Evolutionary conservation across 352 stramenopile genomes (phyloP), one percentile per base, ranked within the genome.

Genomic region (Thalassiosira allenii): DNA sequence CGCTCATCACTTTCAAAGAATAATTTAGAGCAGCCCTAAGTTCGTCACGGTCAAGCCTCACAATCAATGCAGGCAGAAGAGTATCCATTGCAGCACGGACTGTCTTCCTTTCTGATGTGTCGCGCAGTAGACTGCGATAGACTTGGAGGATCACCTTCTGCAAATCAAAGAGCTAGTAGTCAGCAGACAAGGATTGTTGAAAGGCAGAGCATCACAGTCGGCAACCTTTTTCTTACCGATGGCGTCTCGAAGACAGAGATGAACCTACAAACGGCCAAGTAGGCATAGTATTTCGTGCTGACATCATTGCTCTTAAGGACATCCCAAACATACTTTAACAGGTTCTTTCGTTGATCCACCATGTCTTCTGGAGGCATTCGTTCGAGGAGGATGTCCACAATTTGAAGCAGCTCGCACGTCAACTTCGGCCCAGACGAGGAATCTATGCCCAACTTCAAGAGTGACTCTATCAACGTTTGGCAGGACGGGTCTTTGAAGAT

Each of bases 281-380:
- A 99, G 37, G 96, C 96, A 95, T 96, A 98, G 37, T 98, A 92
- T 83, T 99, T 99, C 5, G 95, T 98, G 11, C 91, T 96, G 34
- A 96, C 70, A 80, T 99, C 95, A 20, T 98, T 95, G 0, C 93
- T 94, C 86, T 99, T 99, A 20, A 99, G 88, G 74, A 98, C 92
- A 70, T 96, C 96, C 97, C 96, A 99, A 33, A 97, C 97, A 93
- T 98, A 99, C 86, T 99, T 99, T 59, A 99, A 97, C 51, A 99
- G 71, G 32, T 99, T 96, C 65, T 98, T 98, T 66, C 96, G 89
- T 72, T 98, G 93, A 14, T 97, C 92, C 3, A 92, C 94, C 41
- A 99, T 91, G 32, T 97, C 95, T 59, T 97, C 91, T 27, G 32
- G 29, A 77, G 93, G 94, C 88, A 98, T 96, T 66, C 97, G 94